These are phyloP conservation scores for Cadophora malorum DNA, from an alignment of 2,329 filamentous ascomycete genomes.

Conservation along the genomic window DNA sequence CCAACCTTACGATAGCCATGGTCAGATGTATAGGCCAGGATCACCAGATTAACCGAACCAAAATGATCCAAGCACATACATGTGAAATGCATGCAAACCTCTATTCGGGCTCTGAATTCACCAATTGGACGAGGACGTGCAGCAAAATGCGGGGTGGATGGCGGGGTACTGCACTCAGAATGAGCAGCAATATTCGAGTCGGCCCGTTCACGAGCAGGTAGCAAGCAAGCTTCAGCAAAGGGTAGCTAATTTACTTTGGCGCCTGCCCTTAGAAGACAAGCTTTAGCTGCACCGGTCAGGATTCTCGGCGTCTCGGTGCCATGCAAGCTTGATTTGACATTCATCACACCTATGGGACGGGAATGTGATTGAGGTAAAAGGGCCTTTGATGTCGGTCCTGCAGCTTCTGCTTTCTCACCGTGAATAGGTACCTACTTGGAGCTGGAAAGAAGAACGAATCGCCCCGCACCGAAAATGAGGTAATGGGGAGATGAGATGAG, in stretches of 20 bases:
- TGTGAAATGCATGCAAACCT: background rate
- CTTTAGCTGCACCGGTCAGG: slow-evolving; percentile 3
- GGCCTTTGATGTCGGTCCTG: slow-evolving; percentile 4
- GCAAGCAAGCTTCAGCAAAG: background rate
- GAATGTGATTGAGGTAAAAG: background rate
- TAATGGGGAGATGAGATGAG: slow-evolving; percentile 1
- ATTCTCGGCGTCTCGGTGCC: slow-evolving; percentile 5
- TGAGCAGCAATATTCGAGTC: slow-evolving; percentile 1
- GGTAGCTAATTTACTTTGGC: background rate
- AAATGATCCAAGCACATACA: background rate
- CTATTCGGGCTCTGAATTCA: background rate
- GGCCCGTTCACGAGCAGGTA: slow-evolving; percentile 1
- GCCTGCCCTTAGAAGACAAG: slow-evolving; percentile 1
- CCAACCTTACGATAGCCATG: background rate
- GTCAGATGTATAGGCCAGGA: background rate
- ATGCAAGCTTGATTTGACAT: slow-evolving; percentile 1
- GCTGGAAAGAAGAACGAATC: background rate
- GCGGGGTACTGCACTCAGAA: background rate
- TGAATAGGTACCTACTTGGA: background rate
- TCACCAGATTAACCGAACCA: background rate
- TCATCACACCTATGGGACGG: background rate
- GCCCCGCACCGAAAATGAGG: background rate
- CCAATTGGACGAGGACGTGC: background rate
- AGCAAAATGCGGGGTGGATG: slow-evolving; percentile 6
- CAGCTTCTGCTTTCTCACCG: background rate